Conservation (phyloP, 2,329 filamentous ascomycete species). For the Pseudocercospora cruenta region DNA sequence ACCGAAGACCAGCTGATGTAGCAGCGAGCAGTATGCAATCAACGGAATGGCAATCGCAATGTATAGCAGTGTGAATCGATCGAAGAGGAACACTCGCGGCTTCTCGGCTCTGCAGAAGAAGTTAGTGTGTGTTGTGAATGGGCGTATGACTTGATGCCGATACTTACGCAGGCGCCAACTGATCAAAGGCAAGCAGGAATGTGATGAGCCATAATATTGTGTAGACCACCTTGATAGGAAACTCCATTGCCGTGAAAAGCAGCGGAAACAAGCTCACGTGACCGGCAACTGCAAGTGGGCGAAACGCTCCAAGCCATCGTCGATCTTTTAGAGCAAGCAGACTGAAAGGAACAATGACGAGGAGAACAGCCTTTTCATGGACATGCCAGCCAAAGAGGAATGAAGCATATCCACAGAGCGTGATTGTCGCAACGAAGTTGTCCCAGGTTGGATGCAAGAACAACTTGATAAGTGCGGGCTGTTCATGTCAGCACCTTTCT, state of each 20-base stretch:
- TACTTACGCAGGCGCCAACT: constrained; percentile 74
- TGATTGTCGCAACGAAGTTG: constrained; percentile 84
- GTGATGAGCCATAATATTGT: constrained; percentile 88
- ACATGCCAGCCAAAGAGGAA: constrained; percentile 99
- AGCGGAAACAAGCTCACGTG: constrained; percentile 95
- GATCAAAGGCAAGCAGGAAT: constrained; percentile 85
- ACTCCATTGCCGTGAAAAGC: constrained; percentile 88
- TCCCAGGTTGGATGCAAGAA: constrained; percentile 83
- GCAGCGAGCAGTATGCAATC: constrained; percentile 82
- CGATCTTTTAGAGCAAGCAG: constrained; percentile 88
- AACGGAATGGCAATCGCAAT: constrained; percentile 87
- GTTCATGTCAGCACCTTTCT: constrained; percentile 7
- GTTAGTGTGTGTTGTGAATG: background rate
- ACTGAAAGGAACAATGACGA: constrained; percentile 94
- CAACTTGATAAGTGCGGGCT: constrained; percentile 77
- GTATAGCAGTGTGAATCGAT: constrained; percentile 87
- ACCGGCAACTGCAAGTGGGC: constrained; percentile 86
- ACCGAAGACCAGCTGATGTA: constrained; percentile 84
- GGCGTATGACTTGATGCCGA: background rate
- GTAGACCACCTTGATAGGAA: constrained; percentile 90
- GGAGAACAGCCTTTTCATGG: constrained; percentile 92
- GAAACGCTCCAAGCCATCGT: constrained; percentile 87
- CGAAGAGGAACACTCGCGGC: constrained; percentile 83
- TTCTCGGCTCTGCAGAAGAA: constrained; percentile 62
- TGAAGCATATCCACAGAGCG: constrained; percentile 91